phyloP scores from a whole-genome alignment of 208 protist species.

The Tritrichomonas musculus region DNA sequence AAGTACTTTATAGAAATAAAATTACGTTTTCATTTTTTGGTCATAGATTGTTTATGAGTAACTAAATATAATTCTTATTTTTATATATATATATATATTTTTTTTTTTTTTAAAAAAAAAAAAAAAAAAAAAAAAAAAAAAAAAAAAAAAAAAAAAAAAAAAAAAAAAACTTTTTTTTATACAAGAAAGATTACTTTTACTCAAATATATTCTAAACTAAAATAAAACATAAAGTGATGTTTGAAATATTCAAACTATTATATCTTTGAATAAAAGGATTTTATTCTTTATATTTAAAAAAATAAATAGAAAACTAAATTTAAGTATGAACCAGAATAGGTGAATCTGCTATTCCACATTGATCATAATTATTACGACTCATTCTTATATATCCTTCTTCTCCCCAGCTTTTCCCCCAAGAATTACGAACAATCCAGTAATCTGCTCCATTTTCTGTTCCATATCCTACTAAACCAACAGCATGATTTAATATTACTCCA shows the following conservation, averaged over 20 bases:
- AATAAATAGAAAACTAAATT: neutral
- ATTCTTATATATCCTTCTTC: constrained; percentile 46
- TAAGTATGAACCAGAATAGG: neutral
- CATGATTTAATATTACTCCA: neutral
- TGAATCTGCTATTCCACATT: constrained; percentile 44
- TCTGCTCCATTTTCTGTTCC: neutral
- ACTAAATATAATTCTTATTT: too few species aligned
- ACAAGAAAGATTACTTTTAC: neutral
- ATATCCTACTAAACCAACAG: constrained; percentile 17
- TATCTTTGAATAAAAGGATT: neutral
- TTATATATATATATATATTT: too few species aligned
- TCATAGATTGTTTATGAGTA: too few species aligned
- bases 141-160: neutral
- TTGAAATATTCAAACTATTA: neutral
- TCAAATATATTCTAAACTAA: neutral
- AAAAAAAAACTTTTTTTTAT: neutral
- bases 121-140: too few species aligned
- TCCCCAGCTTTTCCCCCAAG: constrained; percentile 53
- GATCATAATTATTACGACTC: constrained; percentile 44
- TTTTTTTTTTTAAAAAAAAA: too few species aligned
- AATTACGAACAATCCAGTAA: too few species aligned
- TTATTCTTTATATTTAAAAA: neutral
- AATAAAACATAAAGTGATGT: neutral
- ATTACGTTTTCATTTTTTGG: too few species aligned
- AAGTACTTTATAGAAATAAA: too few species aligned